A percentile compares a stretch with the other conserved stretches of the same genome.
These are phyloP conservation scores for Sporothrix sp. DNA, from an alignment of 2,329 filamentous ascomycete species.

Conservation along the genomic window DNA sequence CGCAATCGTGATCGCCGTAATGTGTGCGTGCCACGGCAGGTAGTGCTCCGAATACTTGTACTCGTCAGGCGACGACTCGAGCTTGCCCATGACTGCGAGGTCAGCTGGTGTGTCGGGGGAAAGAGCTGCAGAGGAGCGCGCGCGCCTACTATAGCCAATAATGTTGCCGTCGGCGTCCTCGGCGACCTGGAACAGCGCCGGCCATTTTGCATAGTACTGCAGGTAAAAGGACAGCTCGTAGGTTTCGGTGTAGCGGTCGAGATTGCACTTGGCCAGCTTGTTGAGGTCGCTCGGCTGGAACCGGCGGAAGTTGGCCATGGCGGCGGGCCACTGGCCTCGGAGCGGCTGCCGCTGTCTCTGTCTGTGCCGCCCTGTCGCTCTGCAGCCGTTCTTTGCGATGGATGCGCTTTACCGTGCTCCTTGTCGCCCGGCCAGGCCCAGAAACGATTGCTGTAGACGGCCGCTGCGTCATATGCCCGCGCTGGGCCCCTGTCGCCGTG, in stretches of 20 bases:
- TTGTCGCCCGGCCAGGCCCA: background rate
- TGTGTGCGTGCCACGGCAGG: slow-evolving; percentile 98
- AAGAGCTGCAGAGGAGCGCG: background rate
- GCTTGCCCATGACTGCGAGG: slow-evolving; percentile 90
- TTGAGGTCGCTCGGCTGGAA: slow-evolving; percentile 80
- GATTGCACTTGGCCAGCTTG: slow-evolving; percentile 85
- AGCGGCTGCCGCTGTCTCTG: background rate
- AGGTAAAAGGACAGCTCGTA: slow-evolving; percentile 95
- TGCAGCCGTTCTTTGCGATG: slow-evolving; percentile 1
- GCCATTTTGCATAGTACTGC: slow-evolving; percentile 93
- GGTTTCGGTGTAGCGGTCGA: slow-evolving; percentile 94
- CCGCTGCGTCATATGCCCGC: too few species aligned
- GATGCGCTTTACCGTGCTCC: too few species aligned
- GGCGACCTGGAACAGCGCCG: slow-evolving; percentile 84
- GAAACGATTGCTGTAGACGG: too few species aligned
- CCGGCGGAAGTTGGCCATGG: slow-evolving; percentile 75
- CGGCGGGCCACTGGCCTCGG: background rate
- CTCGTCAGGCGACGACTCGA: slow-evolving; percentile 73
- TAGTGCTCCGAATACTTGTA: slow-evolving; percentile 74
- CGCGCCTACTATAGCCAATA: slow-evolving; percentile 84
- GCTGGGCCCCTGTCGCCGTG: too few species aligned
- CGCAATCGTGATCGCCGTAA: slow-evolving; percentile 88
- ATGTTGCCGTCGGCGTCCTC: slow-evolving; percentile 81
- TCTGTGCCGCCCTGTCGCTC: background rate
- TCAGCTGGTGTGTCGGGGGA: too few species aligned